Conservation (phyloP, 108 stramenopile genomes). For the Conticribra guillardii region DNA sequence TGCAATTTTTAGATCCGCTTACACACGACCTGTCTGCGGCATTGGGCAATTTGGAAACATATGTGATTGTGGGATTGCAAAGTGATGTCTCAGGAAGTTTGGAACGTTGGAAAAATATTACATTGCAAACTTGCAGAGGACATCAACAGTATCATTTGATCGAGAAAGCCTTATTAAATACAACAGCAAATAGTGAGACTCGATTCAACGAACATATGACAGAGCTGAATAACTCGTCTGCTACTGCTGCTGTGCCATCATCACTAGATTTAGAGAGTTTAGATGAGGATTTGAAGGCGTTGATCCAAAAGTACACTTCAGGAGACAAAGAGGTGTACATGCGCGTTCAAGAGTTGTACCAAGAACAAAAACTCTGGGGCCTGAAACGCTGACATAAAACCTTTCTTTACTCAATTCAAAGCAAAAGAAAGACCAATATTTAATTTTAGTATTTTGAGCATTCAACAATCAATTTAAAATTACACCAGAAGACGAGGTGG, state of each 20-base stretch:
- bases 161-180: not conserved
- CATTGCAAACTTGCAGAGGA: conserved; percentile 1
- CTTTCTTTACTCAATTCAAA: too few species aligned
- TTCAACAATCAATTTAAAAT: too few species aligned
- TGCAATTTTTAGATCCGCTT: conserved; percentile 11
- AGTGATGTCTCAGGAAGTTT: conserved; percentile 16
- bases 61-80: conserved; percentile 34
- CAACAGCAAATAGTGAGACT: not conserved
- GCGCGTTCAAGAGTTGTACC: conserved; percentile 13
- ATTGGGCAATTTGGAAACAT: conserved; percentile 15
- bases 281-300: conserved; percentile 17
- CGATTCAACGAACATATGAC: not conserved
- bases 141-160: conserved; percentile 3
- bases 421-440: too few species aligned
- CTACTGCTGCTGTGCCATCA: not conserved
- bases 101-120: conserved; percentile 21
- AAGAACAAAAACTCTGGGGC: conserved; percentile 21
- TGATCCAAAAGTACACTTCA: conserved; percentile 9
- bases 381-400: not conserved
- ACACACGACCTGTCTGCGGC: conserved; percentile 22
- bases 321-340: conserved; percentile 12
- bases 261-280: conserved; percentile 1
- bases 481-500: too few species aligned
- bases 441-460: too few species aligned
- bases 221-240: not conserved